A percentile compares a stretch with the other conserved stretches of the same genome.
Evolutionary conservation across 192 early-diverging fungal species (phyloP).

Genomic region (Umbelopsis ramanniana): DNA sequence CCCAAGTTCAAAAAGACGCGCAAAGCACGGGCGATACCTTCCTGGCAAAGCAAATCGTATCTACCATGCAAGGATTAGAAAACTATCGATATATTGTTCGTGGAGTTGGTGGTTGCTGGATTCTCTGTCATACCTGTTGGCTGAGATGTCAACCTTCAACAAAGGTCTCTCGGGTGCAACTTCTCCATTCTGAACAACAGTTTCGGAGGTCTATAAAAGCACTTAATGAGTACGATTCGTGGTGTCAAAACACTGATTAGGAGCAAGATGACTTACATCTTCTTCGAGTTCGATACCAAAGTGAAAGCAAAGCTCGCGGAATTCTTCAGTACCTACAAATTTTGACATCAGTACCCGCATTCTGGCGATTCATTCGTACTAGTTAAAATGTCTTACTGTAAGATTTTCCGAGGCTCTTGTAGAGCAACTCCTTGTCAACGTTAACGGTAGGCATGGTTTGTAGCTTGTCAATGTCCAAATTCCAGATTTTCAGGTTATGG

Average conservation of each 20-base stretch:
- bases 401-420: constrained; percentile 74
- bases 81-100: background rate
- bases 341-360: constrained; percentile 1
- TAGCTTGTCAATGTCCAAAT: constrained; percentile 16
- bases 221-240: background rate
- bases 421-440: constrained; percentile 90
- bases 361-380: background rate
- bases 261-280: constrained; percentile 63
- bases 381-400: constrained; percentile 64
- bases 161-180: constrained; percentile 75
- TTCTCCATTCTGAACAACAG: constrained; percentile 56
- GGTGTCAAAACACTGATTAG: background rate
- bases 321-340: constrained; percentile 73
- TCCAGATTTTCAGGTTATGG: background rate
- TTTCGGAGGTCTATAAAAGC: constrained; percentile 70
- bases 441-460: constrained; percentile 91
- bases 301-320: constrained; percentile 98
- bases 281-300: constrained; percentile 99
- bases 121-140: constrained; percentile 68
- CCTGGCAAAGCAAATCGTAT: constrained; percentile 96
- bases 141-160: constrained; percentile 98
- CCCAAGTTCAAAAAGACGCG: constrained; percentile 79
- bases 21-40: constrained; percentile 92
- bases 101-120: no score
- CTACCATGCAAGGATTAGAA: constrained; percentile 42